Evolutionary conservation across 78 protist genomes (phyloP), one percentile per base, ranked within the genome.

Genomic region (Diacronema lutheri): DNA sequence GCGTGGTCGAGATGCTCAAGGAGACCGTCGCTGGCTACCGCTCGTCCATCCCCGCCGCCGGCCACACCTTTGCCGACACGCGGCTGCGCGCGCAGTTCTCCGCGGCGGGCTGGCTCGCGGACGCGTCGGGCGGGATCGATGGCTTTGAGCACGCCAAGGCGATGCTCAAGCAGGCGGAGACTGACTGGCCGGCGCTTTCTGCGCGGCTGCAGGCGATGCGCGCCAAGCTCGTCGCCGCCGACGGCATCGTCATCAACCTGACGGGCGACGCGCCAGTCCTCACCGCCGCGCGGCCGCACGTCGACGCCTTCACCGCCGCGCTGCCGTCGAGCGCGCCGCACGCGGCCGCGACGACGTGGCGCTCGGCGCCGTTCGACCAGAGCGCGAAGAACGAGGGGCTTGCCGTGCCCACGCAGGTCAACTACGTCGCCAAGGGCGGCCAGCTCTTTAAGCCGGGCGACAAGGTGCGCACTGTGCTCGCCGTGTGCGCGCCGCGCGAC

Each of bases 351-450:
- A 7, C 50, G 16, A 7, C 3, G 50, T 44, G 50, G 50, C 7
- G 16, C 16, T 7, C 16, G 16, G 50, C 50, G 50, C 50, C 50
- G 50, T 44, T 44, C 50, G 50, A 7, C 50, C 7, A 3, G 71
- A 31, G 41, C 33, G 21, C 71, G 33, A 31, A 65, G 71, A 7
- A 72, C 37, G 79, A 72, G 44, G 79, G 79, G 26, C 37, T 72
- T 4, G 9, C 79, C 14, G 79, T 72, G 37, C 79, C 79, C 19
- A 72, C 79, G 13, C 84, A 79, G 84, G 86, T 81, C 26, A 61
- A 81, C 86, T 81, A 81, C 71, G 86, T 81, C 60, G 86, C 65
- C 29, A 41, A 46, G n/a, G 74, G 86, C 44, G 12, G 73, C 46
- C 61, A 37, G 31, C 61, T 81, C 16, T 40, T 33, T 56, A 35